Base-by-base conservation (phyloP, 2,329 filamentous ascomycete genomes). In the Penicillium sp. region DNA sequence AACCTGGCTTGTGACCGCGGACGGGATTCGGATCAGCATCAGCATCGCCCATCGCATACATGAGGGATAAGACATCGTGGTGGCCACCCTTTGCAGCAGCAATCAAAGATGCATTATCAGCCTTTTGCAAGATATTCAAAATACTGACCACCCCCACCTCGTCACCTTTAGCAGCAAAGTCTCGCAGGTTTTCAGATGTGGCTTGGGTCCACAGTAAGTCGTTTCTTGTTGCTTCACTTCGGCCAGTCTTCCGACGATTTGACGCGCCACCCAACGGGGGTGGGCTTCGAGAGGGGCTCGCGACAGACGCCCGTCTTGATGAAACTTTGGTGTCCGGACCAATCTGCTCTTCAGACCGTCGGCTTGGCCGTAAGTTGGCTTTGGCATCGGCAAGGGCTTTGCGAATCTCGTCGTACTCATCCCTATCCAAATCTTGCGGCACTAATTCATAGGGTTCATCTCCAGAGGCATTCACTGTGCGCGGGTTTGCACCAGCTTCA, bases 21-120 rank as follows among this genome's bases (percentile, higher is more conserved):
- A 92, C 74, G 11, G 90, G 84, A 6, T 83, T 79, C 28, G 91
- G 91, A 64, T 94, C 90, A 7, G 84, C 81, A 64, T 88, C 81
- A 16, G 84, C 82, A 45, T 82, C 79, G 2, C 88, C 88, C 60
- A 91, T 77, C 8, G 87, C 88, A 37, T 91, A 74, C 46, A 92
- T 74, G 24, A 96, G 83, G 67, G 92, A 90, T 57, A 96, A 85
- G 21, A 96, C 89, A 53, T 93, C 85, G 64, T 92, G 87, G 67
- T 99, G 93, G 1, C 94, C 94, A 53, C 92, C 94, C 73, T 91
- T 88, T 26, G 94, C 92, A 19, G 94, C 94, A 51, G 91, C 91
- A 51, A 96, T 91, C 73, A 97, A 87, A 42, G 92, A 91, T 61
- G 92, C 89, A 1, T 92, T 87, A 69, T 97, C 93, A 2, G 83